Base-by-base conservation (phyloP, 2,329 filamentous ascomycete species). In the Botrytis byssoidea region DNA sequence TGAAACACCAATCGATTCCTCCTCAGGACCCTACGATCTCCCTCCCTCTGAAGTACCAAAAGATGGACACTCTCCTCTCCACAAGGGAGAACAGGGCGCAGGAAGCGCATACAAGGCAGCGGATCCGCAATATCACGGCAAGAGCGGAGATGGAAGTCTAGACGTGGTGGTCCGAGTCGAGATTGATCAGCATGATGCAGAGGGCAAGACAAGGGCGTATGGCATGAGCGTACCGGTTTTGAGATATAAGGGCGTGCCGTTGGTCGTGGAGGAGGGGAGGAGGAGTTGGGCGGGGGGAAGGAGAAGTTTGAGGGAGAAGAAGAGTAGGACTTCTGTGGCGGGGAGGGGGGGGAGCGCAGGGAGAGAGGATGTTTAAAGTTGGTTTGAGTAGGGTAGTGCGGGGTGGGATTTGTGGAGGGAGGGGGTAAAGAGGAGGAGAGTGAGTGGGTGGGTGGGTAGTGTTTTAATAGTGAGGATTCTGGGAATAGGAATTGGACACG, bases 131-230 rank as follows among this genome's bases (percentile, higher is more conserved):
- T 29, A 22, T 12, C 73, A 72, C 55, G 73, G 69, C 3, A 46
- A 59, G 25, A 93, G 94, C 20, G 92, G 93, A 0, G 81, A 91
- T 83, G 86, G 87, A 78, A 85, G 88, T 16, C 86, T 99, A 7
- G 94, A 98, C 78, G 90, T 98, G 68, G 91, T 90, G 72, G 89
- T 99, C 78, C 92, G 94, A 73, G 91, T 98, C 76, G 96, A 99
- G 83, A 90, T 95, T 75, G 90, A 95, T 81, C 93, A 97, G 80
- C 90, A 92, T 78, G 90, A 98, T 81, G 89, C 90, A 3, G 86
- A 92, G 51, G 96, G 96, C 55, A 89, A 88, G 77, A 98, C 96
- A 0, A 87, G 91, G 75, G 89, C 90, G 22, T 99, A 99, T 80
- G 92, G 95, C 16, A 85, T 99, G 66, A 91, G 94, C 2, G 90